Evolutionary conservation across 768 basidiomycete species (phyloP), one percentile per base, ranked within the genome.

Genomic region (Suillus subluteus): DNA sequence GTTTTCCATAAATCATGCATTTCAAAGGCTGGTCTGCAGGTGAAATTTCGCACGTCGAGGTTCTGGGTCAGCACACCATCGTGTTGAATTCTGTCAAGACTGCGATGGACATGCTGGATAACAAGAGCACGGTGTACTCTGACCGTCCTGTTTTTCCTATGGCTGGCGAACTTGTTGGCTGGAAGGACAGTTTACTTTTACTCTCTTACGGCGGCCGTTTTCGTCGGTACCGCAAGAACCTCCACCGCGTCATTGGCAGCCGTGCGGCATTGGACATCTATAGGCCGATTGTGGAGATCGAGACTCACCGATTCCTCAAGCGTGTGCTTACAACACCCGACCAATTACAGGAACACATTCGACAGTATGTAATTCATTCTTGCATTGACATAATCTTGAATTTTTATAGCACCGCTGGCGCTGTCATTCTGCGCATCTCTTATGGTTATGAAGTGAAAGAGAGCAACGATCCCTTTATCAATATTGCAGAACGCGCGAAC

Each of bases 111-210:
- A 82, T 91, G 78, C 79, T 90, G 62, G 87, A 91, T 74, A 88
- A 88, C 75, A 88, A 88, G 70, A 87, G 87, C 65, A 79, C 84
- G 26, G 82, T 85, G 43, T 90, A 89, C 73, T 89, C 88, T 26
- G 89, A 90, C 70, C 85, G 89, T 23, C 88, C 89, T 0, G 74
- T 77, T 18, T 67, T 83, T 23, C 76, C 79, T 1, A 81, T 82
- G 80, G 77, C 75, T 64, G 77, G 73, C 52, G 75, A 78, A 56
- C 70, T 78, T 15, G 70, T 76, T 37, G 78, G 75, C 30, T 75
- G 75, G 73, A 73, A 77, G 65, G 50, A 78, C 26, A 26, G 86
- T 88, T 21, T 62, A 70, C 74, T 2, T 67, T 83, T 58, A 74
- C 75, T 26, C 72, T 83, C 77, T 35, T 81, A 81, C 70, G 80